Percentiles rank a stretch among this genome's conserved stretches.
phyloP scores from a whole-genome alignment of 1,284 basidiomycete genomes.

The Somion occarium region DNA sequence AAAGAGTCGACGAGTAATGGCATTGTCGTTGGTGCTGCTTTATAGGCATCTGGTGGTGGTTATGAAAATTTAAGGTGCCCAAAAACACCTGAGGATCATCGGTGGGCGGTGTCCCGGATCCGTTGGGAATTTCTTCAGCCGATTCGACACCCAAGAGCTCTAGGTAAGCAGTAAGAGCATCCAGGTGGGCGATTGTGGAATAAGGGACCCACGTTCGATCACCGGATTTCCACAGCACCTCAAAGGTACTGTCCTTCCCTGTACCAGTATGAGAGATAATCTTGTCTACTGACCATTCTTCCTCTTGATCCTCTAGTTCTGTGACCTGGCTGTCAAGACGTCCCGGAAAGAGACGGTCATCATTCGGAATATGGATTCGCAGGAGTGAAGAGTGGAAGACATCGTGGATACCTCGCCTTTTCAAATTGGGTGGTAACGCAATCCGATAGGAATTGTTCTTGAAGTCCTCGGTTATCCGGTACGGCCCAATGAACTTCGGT shows the following conservation, averaged over 20 bases:
- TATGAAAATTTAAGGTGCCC: neutral
- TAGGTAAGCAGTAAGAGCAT: constrained; percentile 14
- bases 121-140: constrained; percentile 6
- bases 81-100: constrained; percentile 12
- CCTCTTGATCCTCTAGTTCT: constrained; percentile 8
- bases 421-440: constrained; percentile 23
- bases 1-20: too few relatives aligned
- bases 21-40: too few relatives aligned
- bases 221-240: constrained; percentile 28
- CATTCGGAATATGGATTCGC: constrained; percentile 24
- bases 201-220: constrained; percentile 31
- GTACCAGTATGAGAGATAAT: constrained; percentile 23
- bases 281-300: constrained; percentile 18
- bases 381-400: constrained; percentile 30
- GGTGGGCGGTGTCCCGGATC: constrained; percentile 2
- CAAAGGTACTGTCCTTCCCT: constrained; percentile 21
- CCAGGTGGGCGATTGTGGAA: constrained; percentile 12
- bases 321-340: constrained; percentile 9
- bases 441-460: constrained; percentile 24
- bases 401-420: constrained; percentile 24
- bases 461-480: constrained; percentile 21
- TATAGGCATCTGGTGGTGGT: neutral
- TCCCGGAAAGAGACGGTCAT: constrained; percentile 23
- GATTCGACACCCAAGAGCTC: constrained; percentile 8
- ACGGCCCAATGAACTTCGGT: constrained; percentile 33